phyloP scores from a whole-genome alignment of 202 grass and related monocot genomes.

The Setaria viridis region DNA sequence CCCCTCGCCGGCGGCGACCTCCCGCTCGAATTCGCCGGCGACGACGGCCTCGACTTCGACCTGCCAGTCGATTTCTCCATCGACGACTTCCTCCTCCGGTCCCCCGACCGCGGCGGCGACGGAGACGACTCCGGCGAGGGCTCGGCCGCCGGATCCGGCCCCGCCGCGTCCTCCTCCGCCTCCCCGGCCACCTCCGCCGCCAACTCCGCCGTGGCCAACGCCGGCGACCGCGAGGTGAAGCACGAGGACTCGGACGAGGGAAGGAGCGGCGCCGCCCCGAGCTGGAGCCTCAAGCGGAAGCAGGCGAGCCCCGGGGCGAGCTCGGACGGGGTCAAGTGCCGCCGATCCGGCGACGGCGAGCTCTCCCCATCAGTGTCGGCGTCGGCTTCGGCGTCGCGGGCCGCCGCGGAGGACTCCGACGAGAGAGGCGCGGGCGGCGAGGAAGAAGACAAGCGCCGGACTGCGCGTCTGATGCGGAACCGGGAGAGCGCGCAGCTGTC shows the following conservation, averaged over 20 bases:
- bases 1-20: slow-evolving; percentile 49
- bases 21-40: slow-evolving; percentile 51
- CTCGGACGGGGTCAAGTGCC: slow-evolving; percentile 59
- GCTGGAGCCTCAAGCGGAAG: slow-evolving; percentile 82
- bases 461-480: slow-evolving; percentile 83
- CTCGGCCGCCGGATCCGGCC: slow-evolving; percentile 48
- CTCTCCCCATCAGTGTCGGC: slow-evolving; percentile 50
- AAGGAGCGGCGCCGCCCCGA: slow-evolving; percentile 22
- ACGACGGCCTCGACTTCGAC: slow-evolving; percentile 65
- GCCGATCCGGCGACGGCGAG: slow-evolving; percentile 58
- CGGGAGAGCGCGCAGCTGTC: slow-evolving; percentile 96
- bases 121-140: slow-evolving; percentile 56
- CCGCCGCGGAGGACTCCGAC: slow-evolving; percentile 46
- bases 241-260: slow-evolving; percentile 66
- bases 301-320: slow-evolving; percentile 32
- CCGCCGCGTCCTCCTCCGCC: slow-evolving; percentile 40
- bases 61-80: slow-evolving; percentile 75
- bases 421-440: slow-evolving; percentile 37
- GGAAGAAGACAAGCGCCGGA: slow-evolving; percentile 68
- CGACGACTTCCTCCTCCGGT: slow-evolving; percentile 73
- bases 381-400: slow-evolving; percentile 49
- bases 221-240: slow-evolving; percentile 55
- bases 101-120: slow-evolving; percentile 47
- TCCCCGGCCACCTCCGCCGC: slow-evolving; percentile 53
- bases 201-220: slow-evolving; percentile 35